Conservation (phyloP, 305 asterid species). For the Solanum aculeatissimum region DNA sequence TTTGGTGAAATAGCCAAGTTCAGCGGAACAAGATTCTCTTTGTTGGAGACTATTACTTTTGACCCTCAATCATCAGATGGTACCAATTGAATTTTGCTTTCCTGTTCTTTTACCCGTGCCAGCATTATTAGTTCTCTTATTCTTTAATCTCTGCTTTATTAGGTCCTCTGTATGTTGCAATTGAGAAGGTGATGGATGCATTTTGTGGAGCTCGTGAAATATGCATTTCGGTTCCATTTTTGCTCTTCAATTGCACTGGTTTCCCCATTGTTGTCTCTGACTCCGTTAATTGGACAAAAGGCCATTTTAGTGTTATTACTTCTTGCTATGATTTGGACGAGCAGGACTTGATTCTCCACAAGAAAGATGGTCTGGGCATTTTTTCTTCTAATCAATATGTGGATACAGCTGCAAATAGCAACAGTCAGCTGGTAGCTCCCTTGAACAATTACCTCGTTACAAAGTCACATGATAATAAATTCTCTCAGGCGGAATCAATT, state of each 20-base stretch:
- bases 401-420: slow-evolving; percentile 29
- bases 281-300: slow-evolving; percentile 49
- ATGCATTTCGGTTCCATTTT: slow-evolving; percentile 65
- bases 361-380: slow-evolving; percentile 70
- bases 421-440: slow-evolving; percentile 8
- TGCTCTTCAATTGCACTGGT: slow-evolving; percentile 89
- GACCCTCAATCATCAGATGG: slow-evolving; percentile 62
- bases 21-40: slow-evolving; percentile 77
- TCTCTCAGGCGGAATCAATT: slow-evolving; percentile 2
- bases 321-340: slow-evolving; percentile 76
- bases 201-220: slow-evolving; percentile 96
- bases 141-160: slow-evolving; percentile 9
- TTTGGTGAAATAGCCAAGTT: slow-evolving; percentile 67
- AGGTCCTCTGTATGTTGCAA: slow-evolving; percentile 69
- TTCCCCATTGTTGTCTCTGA: slow-evolving; percentile 65
- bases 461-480: background rate
- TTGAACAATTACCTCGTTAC: slow-evolving; percentile 2
- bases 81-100: slow-evolving; percentile 13
- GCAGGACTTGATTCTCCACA: slow-evolving; percentile 31
- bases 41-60: slow-evolving; percentile 61
- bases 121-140: slow-evolving; percentile 3
- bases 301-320: slow-evolving; percentile 52
- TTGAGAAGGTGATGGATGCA: slow-evolving; percentile 94
- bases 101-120: background rate
- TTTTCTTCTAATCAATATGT: slow-evolving; percentile 42